Percentiles rank a stretch among this genome's conserved stretches.
Evolutionary conservation across 768 basidiomycete genomes (phyloP).

Genomic region (Tylopilus vinaceipallidus): DNA sequence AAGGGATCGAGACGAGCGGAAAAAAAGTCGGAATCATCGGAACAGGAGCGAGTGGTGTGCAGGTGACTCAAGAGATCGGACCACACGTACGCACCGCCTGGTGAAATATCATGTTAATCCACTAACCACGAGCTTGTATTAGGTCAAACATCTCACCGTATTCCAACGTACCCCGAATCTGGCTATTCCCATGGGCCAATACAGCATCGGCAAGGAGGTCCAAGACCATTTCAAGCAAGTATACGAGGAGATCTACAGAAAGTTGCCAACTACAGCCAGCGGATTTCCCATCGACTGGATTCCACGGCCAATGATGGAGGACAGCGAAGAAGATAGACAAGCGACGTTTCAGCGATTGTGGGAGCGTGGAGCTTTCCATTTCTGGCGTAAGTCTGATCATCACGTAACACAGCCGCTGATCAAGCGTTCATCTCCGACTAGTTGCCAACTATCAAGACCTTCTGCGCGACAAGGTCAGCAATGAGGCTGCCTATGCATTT

Average conservation of each 20-base stretch:
- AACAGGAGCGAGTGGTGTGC: slow-evolving; percentile 16
- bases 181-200: slow-evolving; percentile 10
- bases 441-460: slow-evolving; percentile 11
- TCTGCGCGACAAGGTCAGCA: not conserved
- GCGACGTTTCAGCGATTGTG: slow-evolving; percentile 7
- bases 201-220: slow-evolving; percentile 3
- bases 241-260: slow-evolving; percentile 8
- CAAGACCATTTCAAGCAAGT: slow-evolving; percentile 12
- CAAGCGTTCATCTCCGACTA: not conserved
- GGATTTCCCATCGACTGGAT: slow-evolving; percentile 1
- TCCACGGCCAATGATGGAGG: slow-evolving; percentile 6
- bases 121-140: not conserved
- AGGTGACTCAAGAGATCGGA: slow-evolving; percentile 15
- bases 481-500: slow-evolving; percentile 6
- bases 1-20: slow-evolving; percentile 11
- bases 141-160: slow-evolving; percentile 8
- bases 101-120: not conserved
- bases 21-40: slow-evolving; percentile 19
- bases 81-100: slow-evolving; percentile 1
- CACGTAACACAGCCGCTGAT: too few species aligned
- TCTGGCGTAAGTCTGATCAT: slow-evolving; percentile 6
- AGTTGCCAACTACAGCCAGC: not conserved
- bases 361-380: slow-evolving; percentile 8
- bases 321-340: slow-evolving; percentile 10
- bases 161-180: slow-evolving; percentile 21